phyloP scores from a whole-genome alignment of 1,139 yeast species.

The Geotrichum klebahnii region DNA sequence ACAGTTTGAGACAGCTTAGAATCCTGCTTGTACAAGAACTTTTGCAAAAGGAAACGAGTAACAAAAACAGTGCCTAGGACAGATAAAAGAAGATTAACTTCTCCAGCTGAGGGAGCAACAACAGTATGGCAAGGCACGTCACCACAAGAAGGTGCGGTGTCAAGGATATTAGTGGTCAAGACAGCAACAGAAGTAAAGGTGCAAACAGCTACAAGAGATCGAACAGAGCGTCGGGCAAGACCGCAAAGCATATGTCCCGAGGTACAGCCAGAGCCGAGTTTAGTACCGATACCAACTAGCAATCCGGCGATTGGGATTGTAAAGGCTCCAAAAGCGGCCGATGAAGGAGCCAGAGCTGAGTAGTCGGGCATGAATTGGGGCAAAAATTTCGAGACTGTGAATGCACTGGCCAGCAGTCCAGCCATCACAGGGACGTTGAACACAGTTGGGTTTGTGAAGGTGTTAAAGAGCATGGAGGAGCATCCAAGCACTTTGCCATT shows the following conservation, averaged over 20 bases:
- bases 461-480: constrained; percentile 42
- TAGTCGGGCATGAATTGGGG: constrained; percentile 36
- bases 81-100: constrained; percentile 20
- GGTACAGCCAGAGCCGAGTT: constrained; percentile 48
- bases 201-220: constrained; percentile 46
- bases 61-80: constrained; percentile 20
- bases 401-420: constrained; percentile 37
- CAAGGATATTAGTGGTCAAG: constrained; percentile 25
- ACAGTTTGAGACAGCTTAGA: constrained; percentile 26
- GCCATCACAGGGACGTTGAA: constrained; percentile 33
- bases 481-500: constrained; percentile 46
- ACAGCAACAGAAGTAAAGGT: constrained; percentile 41
- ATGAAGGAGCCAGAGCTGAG: constrained; percentile 24
- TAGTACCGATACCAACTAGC: constrained; percentile 47
- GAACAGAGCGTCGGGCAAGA: constrained; percentile 42
- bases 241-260: constrained; percentile 53
- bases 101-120: constrained; percentile 23
- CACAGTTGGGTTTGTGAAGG: constrained; percentile 29
- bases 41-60: constrained; percentile 23
- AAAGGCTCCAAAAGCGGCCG: constrained; percentile 19
- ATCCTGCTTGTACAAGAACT: constrained; percentile 11
- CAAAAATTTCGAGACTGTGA: constrained; percentile 26
- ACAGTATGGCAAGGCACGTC: constrained; percentile 25
- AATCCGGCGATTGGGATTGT: constrained; percentile 37
- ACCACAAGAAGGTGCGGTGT: constrained; percentile 29